Evolutionary conservation across 306 rosid genomes (phyloP).

Genomic region (Vicia faba): DNA sequence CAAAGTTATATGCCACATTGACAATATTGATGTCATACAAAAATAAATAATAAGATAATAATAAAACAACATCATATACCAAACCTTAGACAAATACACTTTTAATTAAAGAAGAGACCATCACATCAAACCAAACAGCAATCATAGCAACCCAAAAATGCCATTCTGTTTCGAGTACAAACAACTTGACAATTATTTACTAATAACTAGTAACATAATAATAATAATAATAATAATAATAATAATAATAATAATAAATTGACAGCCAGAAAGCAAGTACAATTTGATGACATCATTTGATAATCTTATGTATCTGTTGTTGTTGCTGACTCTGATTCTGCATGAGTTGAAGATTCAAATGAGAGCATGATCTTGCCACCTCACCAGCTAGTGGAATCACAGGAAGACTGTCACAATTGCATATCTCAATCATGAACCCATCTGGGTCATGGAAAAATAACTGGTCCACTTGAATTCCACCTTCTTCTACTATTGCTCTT

Average conservation of each 20-base stretch:
- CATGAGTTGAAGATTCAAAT: constrained; percentile 36
- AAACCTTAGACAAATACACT: no score
- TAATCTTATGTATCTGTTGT: constrained; percentile 39
- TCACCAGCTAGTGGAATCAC: constrained; percentile 69
- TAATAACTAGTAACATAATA: neutral
- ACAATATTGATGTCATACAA: no score
- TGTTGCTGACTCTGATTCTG: constrained; percentile 39
- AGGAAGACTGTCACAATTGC: constrained; percentile 88
- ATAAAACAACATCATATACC: no score
- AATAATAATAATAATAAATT: neutral
- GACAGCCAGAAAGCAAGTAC: neutral
- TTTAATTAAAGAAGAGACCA: no score
- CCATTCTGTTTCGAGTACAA: neutral
- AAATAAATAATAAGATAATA: no score
- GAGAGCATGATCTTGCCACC: constrained; percentile 48
- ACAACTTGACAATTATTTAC: neutral
- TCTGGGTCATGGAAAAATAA: constrained; percentile 95
- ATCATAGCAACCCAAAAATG: no score
- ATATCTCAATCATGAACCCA: constrained; percentile 95
- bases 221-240: neutral
- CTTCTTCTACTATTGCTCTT: constrained; percentile 79
- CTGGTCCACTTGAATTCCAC: constrained; percentile 87
- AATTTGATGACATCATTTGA: constrained; percentile 15
- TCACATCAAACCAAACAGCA: no score
- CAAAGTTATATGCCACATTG: no score